Evolutionary conservation across 2,329 filamentous ascomycete genomes (phyloP).

Genomic region (Ramularia endophylla): DNA sequence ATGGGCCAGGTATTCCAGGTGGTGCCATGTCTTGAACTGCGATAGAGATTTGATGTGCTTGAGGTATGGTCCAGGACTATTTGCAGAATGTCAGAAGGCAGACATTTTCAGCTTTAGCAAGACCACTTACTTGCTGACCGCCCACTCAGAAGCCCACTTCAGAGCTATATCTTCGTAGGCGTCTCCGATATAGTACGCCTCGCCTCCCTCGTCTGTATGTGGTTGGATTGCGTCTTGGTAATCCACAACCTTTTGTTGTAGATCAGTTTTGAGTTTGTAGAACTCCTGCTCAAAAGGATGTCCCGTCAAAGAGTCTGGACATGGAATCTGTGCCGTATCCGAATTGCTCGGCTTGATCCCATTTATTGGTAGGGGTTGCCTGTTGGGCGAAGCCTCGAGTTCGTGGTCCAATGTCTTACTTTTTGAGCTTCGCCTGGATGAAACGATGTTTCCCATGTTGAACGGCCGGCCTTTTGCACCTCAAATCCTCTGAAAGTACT

Average conservation of each 20-base stretch:
- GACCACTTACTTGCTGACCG: conserved; percentile 6
- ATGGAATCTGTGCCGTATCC: too few species aligned
- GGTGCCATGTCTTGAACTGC: conserved; percentile 9
- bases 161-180: conserved; percentile 11
- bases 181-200: conserved; percentile 21
- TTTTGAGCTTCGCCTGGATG: too few species aligned
- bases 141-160: conserved; percentile 12
- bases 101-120: not conserved
- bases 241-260: not conserved
- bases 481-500: too few species aligned
- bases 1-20: conserved; percentile 19
- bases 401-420: too few species aligned
- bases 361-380: too few species aligned
- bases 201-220: conserved; percentile 20
- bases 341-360: too few species aligned
- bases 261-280: not conserved
- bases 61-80: conserved; percentile 18
- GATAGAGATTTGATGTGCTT: conserved; percentile 14
- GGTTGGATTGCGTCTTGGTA: conserved; percentile 16
- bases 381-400: too few species aligned
- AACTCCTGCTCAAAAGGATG: too few species aligned
- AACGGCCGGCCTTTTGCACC: too few species aligned
- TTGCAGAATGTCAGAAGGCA: not conserved
- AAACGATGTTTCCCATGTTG: too few species aligned
- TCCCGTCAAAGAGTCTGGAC: too few species aligned